Percentiles rank a stretch among this genome's conserved stretches.
Conservation (phyloP, 2,329 filamentous ascomycete species). For the Fusarium austroafricanum region DNA sequence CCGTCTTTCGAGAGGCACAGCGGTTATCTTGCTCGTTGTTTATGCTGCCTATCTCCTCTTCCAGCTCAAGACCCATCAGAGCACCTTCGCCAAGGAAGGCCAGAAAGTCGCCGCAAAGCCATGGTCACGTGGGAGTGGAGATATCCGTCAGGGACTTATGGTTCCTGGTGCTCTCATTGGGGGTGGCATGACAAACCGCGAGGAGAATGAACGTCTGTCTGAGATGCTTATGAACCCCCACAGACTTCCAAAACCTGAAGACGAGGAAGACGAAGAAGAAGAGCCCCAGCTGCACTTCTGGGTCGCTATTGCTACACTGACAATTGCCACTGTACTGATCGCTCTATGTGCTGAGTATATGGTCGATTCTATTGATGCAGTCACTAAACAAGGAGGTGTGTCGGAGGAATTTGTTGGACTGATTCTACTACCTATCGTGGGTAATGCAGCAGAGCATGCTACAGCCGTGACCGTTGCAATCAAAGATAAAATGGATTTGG, state of each 20-base stretch:
- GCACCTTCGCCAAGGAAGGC: constrained; percentile 82
- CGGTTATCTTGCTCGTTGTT: constrained; percentile 84
- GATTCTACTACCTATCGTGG: constrained; percentile 85
- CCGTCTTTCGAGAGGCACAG: constrained; percentile 75
- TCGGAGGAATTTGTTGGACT: constrained; percentile 82
- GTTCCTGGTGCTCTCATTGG: constrained; percentile 55
- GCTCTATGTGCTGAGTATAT: constrained; percentile 85
- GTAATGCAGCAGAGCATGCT: constrained; percentile 84
- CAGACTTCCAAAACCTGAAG: constrained; percentile 51
- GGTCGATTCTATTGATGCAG: constrained; percentile 76
- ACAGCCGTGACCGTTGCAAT: constrained; percentile 83
- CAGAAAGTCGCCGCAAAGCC: constrained; percentile 77
- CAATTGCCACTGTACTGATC: constrained; percentile 80
- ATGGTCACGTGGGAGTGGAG: constrained; percentile 51
- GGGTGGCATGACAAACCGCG: constrained; percentile 48
- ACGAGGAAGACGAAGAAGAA: constrained; percentile 74
- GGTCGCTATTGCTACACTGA: constrained; percentile 78
- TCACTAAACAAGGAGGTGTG: constrained; percentile 69
- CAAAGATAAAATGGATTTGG: constrained; percentile 88
- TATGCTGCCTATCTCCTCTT: constrained; percentile 89
- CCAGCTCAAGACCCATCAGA: constrained; percentile 86
- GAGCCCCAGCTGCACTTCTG: constrained; percentile 78
- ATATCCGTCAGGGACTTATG: constrained; percentile 55
- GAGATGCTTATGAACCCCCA: constrained; percentile 57
- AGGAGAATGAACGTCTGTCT: constrained; percentile 59